phyloP scores from a whole-genome alignment of 768 basidiomycete species.

The Suillus placidus region DNA sequence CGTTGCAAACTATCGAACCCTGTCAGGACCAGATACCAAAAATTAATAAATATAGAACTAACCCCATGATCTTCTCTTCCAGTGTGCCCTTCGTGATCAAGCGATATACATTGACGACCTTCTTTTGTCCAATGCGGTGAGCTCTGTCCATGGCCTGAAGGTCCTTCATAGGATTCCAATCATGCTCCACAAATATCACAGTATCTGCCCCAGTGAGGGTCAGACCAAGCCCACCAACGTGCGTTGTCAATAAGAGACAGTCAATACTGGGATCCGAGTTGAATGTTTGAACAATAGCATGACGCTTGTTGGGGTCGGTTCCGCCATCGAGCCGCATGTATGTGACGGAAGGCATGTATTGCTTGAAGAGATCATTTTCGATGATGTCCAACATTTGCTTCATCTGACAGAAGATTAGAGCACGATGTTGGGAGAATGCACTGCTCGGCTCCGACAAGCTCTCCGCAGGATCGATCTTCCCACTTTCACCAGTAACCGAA shows the following conservation, averaged over 20 bases:
- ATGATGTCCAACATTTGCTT: conserved; percentile 99
- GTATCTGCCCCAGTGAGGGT: conserved; percentile 98
- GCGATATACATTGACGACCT: conserved; percentile 98
- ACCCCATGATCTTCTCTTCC: conserved; percentile 99
- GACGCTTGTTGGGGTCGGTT: conserved; percentile 91
- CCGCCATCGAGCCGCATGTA: conserved; percentile 98
- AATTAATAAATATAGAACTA: conserved; percentile 28
- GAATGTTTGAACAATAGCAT: conserved; percentile 97
- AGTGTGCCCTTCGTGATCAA: conserved; percentile 95
- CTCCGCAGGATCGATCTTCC: conserved; percentile 71
- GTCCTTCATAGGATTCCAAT: conserved; percentile 99
- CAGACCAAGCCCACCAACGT: conserved; percentile 94
- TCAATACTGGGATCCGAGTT: conserved; percentile 98
- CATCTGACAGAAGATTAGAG: conserved; percentile 98
- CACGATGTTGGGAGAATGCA: conserved; percentile 92
- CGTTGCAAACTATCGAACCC: conserved; percentile 69
- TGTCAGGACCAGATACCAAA: conserved; percentile 13
- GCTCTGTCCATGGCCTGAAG: conserved; percentile 99
- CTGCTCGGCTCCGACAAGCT: conserved; percentile 52
- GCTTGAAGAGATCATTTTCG: conserved; percentile 89
- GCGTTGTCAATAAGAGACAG: conserved; percentile 92
- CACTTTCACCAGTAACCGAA: conserved; percentile 47
- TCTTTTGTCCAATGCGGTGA: conserved; percentile 97
- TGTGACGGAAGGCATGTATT: conserved; percentile 91
- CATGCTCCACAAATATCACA: conserved; percentile 98